These are phyloP conservation scores for Thielaviopsis euricoi DNA, from an alignment of 2,329 filamentous ascomycete species.

Conservation along the genomic window DNA sequence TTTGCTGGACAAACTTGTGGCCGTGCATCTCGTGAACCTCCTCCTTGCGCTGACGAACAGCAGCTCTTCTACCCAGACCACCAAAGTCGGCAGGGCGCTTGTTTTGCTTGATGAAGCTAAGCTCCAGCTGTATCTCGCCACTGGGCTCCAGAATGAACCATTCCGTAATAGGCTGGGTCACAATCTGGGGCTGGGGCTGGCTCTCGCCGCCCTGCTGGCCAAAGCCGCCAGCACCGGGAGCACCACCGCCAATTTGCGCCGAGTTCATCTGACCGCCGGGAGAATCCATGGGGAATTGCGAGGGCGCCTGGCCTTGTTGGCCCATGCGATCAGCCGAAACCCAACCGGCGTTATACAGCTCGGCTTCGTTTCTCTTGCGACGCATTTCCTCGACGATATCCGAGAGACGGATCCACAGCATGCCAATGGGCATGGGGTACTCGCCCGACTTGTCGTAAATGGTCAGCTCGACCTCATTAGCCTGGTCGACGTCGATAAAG, in stretches of 20 bases:
- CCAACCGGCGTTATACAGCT: conserved; percentile 90
- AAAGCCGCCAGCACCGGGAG: conserved; percentile 25
- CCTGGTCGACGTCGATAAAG: conserved; percentile 89
- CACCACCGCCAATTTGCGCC: conserved; percentile 15
- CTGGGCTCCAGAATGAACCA: conserved; percentile 97
- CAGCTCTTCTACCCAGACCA: conserved; percentile 85
- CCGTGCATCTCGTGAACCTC: conserved; percentile 97
- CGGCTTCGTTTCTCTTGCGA: conserved; percentile 89
- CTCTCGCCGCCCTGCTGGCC: conserved; percentile 17
- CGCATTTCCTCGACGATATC: conserved; percentile 97
- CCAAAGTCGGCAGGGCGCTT: conserved; percentile 75
- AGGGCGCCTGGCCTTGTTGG: conserved; percentile 29
- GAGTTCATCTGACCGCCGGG: conserved; percentile 22
- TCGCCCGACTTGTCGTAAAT: conserved; percentile 93
- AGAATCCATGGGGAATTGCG: conserved; percentile 43
- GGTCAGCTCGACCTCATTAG: conserved; percentile 93
- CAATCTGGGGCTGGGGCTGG: conserved; percentile 30
- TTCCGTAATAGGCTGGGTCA: conserved; percentile 56
- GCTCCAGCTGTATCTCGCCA: conserved; percentile 75
- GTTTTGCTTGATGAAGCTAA: conserved; percentile 84
- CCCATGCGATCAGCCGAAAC: conserved; percentile 94
- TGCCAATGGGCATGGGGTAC: conserved; percentile 77
- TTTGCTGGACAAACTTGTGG: conserved; percentile 96
- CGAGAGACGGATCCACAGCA: conserved; percentile 92
- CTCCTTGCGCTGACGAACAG: conserved; percentile 93